Evolutionary conservation across 805 yeast genomes (phyloP).

Genomic region (Wickerhamiella slavikovae): DNA sequence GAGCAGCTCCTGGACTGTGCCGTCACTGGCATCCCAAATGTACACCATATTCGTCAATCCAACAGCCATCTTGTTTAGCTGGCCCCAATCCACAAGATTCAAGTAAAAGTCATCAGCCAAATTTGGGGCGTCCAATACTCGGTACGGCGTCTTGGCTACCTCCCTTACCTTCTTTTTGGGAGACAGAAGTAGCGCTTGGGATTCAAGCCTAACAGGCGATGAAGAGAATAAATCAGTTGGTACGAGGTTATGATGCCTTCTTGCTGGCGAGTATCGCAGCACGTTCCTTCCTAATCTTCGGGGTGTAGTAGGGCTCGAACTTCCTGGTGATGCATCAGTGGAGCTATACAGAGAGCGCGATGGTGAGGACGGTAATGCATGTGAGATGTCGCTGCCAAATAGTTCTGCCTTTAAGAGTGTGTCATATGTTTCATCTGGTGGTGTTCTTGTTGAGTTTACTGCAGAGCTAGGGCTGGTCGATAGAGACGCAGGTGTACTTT

Average conservation of each 20-base stretch:
- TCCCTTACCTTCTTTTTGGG: constrained; percentile 65
- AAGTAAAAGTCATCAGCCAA: constrained; percentile 83
- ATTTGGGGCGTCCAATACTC: constrained; percentile 92
- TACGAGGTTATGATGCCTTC: constrained; percentile 23
- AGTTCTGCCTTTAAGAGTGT: constrained; percentile 73
- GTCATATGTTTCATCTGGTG: constrained; percentile 67
- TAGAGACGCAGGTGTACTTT: constrained; percentile 3
- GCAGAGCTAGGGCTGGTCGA: too few relatives aligned
- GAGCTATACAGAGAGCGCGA: not conserved
- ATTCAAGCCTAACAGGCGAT: constrained; percentile 43
- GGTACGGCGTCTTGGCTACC: constrained; percentile 70
- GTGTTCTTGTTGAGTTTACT: constrained; percentile 34
- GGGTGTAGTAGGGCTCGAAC: constrained; percentile 8
- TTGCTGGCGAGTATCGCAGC: constrained; percentile 8
- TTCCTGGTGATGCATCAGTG: constrained; percentile 4
- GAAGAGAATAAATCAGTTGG: constrained; percentile 19
- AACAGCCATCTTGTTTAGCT: constrained; percentile 71
- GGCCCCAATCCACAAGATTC: constrained; percentile 89
- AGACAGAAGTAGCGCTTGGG: constrained; percentile 56
- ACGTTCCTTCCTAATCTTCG: constrained; percentile 8
- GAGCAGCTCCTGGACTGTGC: constrained; percentile 63
- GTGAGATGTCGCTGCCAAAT: constrained; percentile 69
- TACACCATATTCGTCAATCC: constrained; percentile 79
- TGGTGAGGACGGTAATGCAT: constrained; percentile 2
- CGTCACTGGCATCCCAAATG: constrained; percentile 74